Evolutionary conservation across 1,284 basidiomycete genomes (phyloP).

Genomic region (Amylostereum chailletii): DNA sequence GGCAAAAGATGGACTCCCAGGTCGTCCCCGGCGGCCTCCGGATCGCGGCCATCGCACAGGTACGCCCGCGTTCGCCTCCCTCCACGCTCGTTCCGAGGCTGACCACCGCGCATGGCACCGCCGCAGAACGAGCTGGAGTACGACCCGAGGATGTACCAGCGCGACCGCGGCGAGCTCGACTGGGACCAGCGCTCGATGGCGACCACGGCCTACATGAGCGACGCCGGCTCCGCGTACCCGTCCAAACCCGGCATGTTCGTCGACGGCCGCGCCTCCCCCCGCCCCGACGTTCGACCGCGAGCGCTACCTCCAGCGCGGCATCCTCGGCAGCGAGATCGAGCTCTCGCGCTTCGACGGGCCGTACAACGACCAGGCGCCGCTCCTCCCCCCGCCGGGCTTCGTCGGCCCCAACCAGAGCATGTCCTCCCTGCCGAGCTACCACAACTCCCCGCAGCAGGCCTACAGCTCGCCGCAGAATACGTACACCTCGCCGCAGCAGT

Average conservation of each 20-base stretch:
- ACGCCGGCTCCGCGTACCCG: constrained; percentile 24
- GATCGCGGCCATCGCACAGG: constrained; percentile 71
- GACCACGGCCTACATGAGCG: constrained; percentile 45
- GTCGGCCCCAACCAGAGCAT: constrained; percentile 1
- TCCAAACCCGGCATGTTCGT: constrained; percentile 34
- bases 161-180: constrained; percentile 72
- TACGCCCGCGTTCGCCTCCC: constrained; percentile 17
- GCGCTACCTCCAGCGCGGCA: constrained; percentile 42
- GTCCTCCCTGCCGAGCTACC: constrained; percentile 7
- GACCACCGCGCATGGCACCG: too few species aligned
- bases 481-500: constrained; percentile 12
- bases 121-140: constrained; percentile 62
- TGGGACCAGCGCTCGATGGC: constrained; percentile 71
- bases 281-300: constrained; percentile 41
- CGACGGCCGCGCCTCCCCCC: constrained; percentile 35
- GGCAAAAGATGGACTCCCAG: constrained; percentile 62
- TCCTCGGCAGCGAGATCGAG: constrained; percentile 40
- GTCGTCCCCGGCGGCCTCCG: constrained; percentile 67
- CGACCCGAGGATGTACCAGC: constrained; percentile 62
- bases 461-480: neutral
- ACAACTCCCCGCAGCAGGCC: neutral
- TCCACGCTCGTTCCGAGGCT: too few species aligned
- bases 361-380: constrained; percentile 43
- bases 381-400: constrained; percentile 29
- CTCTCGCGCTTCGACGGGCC: constrained; percentile 38